Base-by-base conservation (phyloP, 176 grass and related monocot genomes). In the Lolium rigidum region DNA sequence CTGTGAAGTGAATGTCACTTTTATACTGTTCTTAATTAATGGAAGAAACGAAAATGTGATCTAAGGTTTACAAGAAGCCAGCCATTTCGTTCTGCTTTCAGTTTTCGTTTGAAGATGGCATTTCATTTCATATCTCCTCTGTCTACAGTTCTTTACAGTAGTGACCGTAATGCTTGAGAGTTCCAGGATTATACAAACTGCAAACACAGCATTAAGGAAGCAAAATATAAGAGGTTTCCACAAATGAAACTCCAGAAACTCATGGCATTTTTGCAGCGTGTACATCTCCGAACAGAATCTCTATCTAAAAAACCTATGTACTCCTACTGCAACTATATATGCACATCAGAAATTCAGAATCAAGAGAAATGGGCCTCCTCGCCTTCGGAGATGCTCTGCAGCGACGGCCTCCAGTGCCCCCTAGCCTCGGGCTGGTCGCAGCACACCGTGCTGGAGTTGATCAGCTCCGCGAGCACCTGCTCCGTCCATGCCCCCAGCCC, bases 341-440 rank as follows among this genome's bases (percentile, higher is more conserved):
- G 31, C 57, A 57, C 73, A 56, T 10, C 0, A 31, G 14, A 9
- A 67, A 35, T 37, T 10, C 0, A 31, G 14, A 9, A 67, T 46
- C 46, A 17, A 44, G 6, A 20, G 9, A 73, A n/a, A 0, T 43
- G 41, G 11, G 2, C 24, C 57, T 85, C 90, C 0, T 70, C 87
- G 10, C 56, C 26, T 11, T 92, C 93, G 10, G 90, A 70, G 83
- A 94, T 94, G 69, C 74, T 92, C 13, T 84, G 43, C 57, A 94
- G 55, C 18, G 72, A 65, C 11, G 93, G 93, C 85, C 86, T 54
- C 93, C 93, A 94, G 12, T 90, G 79, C 9, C 35, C 11, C 26
- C 65, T 7, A 4, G 21, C 69, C 18, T 89, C 85, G 26, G 54
- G 81, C 8, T 63, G 81, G 8, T 75, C 49, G 64, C 70, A 83